These are phyloP conservation scores for Barnettozyma salicaria DNA, from an alignment of 805 yeast genomes.

Conservation along the genomic window DNA sequence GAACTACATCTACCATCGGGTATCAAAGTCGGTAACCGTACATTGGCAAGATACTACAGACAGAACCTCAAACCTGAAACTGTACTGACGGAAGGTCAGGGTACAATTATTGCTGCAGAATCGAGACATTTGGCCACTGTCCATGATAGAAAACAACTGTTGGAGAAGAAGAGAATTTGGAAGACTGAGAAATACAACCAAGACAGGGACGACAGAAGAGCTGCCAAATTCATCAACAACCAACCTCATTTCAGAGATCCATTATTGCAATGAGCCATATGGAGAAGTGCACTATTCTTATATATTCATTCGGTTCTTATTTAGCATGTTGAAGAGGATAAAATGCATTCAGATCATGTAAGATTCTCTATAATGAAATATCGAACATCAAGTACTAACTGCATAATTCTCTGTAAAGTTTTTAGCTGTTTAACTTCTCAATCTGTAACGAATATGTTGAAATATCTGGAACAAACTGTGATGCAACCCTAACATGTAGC, in stretches of 20 bases:
- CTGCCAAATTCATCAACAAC: conserved; percentile 74
- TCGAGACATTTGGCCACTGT: conserved; percentile 44
- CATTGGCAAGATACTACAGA: conserved; percentile 71
- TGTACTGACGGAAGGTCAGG: conserved; percentile 66
- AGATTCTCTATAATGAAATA: no score
- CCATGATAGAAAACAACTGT: conserved; percentile 38
- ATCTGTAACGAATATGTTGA: no score
- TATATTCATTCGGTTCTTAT: no score
- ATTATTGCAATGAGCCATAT: conserved; percentile 41
- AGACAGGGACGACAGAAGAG: conserved; percentile 46
- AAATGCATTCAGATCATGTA: no score
- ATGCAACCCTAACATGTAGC: no score
- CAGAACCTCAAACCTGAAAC: conserved; percentile 62
- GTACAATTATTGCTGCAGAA: conserved; percentile 83
- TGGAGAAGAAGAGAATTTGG: conserved; percentile 65
- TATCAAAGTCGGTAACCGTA: conserved; percentile 77
- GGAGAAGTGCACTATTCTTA: no score
- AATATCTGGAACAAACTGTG: no score
- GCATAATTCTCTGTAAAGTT: no score
- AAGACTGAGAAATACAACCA: conserved; percentile 47
- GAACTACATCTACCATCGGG: conserved; percentile 83
- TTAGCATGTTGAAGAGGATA: no score
- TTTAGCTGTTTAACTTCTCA: no score
- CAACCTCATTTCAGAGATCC: conserved; percentile 88
- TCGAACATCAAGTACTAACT: no score